A percentile compares a stretch with the other conserved stretches of the same genome.
Evolutionary conservation across 352 stramenopile genomes (phyloP).

Genomic region (Thalassiosira mediterranea): DNA sequence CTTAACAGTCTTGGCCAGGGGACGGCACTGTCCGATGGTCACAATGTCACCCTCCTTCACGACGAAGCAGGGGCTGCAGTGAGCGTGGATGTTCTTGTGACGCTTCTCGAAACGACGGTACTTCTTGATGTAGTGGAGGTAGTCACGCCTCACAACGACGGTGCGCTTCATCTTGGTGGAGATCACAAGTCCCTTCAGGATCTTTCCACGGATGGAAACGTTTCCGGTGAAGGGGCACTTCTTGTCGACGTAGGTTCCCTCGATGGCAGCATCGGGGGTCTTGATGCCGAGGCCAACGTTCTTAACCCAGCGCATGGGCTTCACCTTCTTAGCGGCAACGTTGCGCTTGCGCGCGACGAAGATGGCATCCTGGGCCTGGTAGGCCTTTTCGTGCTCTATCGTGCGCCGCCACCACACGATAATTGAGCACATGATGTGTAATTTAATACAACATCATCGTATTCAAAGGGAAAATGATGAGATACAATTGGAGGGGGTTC

Average conservation of each 20-base stretch:
- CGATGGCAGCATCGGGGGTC: constrained; percentile 94
- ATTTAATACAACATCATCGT: constrained; percentile 28
- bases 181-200: constrained; percentile 97
- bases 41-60: constrained; percentile 99
- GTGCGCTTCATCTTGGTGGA: constrained; percentile 99
- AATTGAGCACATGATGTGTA: constrained; percentile 46
- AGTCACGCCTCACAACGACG: constrained; percentile 99
- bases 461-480: background rate
- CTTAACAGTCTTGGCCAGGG: constrained; percentile 98
- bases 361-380: constrained; percentile 99
- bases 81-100: constrained; percentile 99
- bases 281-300: constrained; percentile 99
- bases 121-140: constrained; percentile 99
- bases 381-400: constrained; percentile 96
- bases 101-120: constrained; percentile 99
- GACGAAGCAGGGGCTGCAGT: constrained; percentile 95
- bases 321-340: constrained; percentile 88
- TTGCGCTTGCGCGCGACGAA: constrained; percentile 96
- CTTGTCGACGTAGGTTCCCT: constrained; percentile 98
- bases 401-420: constrained; percentile 66
- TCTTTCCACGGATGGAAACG: constrained; percentile 98
- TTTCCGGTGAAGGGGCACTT: constrained; percentile 99
- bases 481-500: background rate
- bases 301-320: constrained; percentile 96
- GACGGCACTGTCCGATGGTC: constrained; percentile 98